phyloP scores from a whole-genome alignment of 768 basidiomycete species.

The Tricholoma hemisulphureum region DNA sequence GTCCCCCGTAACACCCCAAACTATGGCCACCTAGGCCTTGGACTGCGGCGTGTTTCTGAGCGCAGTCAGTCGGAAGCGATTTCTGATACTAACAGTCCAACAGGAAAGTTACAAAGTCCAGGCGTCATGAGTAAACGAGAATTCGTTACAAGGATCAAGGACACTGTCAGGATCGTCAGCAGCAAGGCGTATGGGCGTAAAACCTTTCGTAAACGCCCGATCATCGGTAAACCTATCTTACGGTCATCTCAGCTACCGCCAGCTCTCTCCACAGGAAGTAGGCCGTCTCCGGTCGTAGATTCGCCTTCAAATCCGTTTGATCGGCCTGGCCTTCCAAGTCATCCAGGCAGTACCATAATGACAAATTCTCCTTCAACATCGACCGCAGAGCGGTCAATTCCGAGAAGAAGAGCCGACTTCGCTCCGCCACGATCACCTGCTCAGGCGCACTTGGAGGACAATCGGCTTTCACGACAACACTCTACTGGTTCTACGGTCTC shows the following conservation, averaged over 20 bases:
- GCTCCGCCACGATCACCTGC: slow-evolving; percentile 53
- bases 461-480: slow-evolving; percentile 33
- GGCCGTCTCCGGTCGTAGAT: slow-evolving; percentile 22
- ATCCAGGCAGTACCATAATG: slow-evolving; percentile 47
- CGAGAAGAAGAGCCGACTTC: slow-evolving; percentile 67
- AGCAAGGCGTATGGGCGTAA: slow-evolving; percentile 44
- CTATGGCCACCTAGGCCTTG: slow-evolving; percentile 43
- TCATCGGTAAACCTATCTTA: slow-evolving; percentile 60
- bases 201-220: slow-evolving; percentile 39
- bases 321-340: slow-evolving; percentile 36
- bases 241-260: slow-evolving; percentile 25
- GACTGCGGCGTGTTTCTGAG: slow-evolving; percentile 49
- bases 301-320: slow-evolving; percentile 43
- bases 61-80: slow-evolving; percentile 31
- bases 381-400: slow-evolving; percentile 63
- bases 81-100: slow-evolving; percentile 25
- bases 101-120: slow-evolving; percentile 37
- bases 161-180: slow-evolving; percentile 69
- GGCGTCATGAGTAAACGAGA: slow-evolving; percentile 69
- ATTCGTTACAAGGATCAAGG: slow-evolving; percentile 60
- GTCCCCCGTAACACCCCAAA: slow-evolving; percentile 15
- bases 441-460: slow-evolving; percentile 41
- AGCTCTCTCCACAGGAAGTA: slow-evolving; percentile 6
- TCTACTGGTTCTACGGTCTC: slow-evolving; percentile 34
- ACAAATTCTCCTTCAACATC: slow-evolving; percentile 65